phyloP scores from a whole-genome alignment of 768 basidiomycete genomes.

The Suillus clintonianus region DNA sequence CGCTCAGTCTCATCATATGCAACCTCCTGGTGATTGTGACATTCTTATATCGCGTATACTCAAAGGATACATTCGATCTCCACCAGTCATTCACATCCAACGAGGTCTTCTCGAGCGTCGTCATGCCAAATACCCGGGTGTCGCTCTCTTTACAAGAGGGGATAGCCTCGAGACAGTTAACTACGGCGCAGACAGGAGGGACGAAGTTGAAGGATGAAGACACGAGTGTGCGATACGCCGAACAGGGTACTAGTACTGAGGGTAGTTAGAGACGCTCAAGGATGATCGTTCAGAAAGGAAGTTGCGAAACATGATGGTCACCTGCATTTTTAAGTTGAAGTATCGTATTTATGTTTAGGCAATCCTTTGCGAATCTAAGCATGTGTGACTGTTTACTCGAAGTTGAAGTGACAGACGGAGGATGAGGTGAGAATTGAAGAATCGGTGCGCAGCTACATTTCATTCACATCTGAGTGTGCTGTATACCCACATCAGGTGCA shows the following conservation, averaged over 20 bases:
- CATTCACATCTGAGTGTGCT: too few species aligned
- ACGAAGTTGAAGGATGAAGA: background rate
- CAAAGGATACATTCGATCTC: conserved; percentile 2
- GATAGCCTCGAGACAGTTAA: background rate
- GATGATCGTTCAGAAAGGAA: background rate
- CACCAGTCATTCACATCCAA: background rate
- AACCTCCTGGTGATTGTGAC: conserved; percentile 27
- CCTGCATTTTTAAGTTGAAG: background rate
- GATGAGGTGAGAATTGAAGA: too few species aligned
- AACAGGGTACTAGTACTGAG: background rate
- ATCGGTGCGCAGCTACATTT: too few species aligned
- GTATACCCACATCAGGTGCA: too few species aligned
- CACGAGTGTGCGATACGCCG: background rate
- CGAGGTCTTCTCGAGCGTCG: background rate
- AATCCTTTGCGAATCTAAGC: too few species aligned
- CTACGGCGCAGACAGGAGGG: background rate
- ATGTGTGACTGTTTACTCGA: too few species aligned
- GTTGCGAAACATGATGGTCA: background rate
- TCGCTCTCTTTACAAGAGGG: background rate
- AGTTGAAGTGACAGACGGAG: too few species aligned
- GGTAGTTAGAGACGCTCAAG: background rate
- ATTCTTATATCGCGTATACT: conserved; percentile 19
- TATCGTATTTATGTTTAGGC: too few species aligned
- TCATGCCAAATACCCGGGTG: background rate
- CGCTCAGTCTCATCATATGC: conserved; percentile 26